Conservation (phyloP, 352 stramenopile genomes). For the Phytophthora brassicae region DNA sequence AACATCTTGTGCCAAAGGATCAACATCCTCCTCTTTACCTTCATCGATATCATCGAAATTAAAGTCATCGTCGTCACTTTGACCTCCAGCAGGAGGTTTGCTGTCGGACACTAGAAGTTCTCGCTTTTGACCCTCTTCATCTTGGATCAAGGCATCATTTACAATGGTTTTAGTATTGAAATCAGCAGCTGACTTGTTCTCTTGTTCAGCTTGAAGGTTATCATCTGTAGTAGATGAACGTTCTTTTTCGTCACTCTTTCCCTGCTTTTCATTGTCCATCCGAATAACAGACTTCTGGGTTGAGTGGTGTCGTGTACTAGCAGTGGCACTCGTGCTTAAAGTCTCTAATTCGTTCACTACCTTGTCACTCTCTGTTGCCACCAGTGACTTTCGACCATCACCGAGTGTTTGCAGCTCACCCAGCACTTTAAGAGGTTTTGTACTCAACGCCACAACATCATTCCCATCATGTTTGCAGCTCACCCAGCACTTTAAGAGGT, state of each 20-base stretch:
- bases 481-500: conserved; percentile 10
- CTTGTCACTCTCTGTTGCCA: background rate
- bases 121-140: background rate
- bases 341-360: background rate
- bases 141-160: background rate
- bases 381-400: conserved; percentile 12
- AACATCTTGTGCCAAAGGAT: background rate
- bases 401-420: background rate
- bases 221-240: background rate
- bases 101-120: background rate
- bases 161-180: background rate
- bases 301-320: background rate
- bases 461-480: background rate
- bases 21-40: conserved; percentile 11
- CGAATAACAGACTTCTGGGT: background rate
- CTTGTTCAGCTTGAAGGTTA: background rate
- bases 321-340: background rate
- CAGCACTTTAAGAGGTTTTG: conserved; percentile 9
- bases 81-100: conserved; percentile 1
- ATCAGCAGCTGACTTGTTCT: background rate
- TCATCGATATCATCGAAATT: conserved; percentile 22
- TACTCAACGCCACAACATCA: background rate
- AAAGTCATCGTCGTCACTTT: conserved; percentile 26
- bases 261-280: background rate
- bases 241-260: background rate